phyloP scores from a whole-genome alignment of 441 rosid genomes.

The Bruguiera hainesii region DNA sequence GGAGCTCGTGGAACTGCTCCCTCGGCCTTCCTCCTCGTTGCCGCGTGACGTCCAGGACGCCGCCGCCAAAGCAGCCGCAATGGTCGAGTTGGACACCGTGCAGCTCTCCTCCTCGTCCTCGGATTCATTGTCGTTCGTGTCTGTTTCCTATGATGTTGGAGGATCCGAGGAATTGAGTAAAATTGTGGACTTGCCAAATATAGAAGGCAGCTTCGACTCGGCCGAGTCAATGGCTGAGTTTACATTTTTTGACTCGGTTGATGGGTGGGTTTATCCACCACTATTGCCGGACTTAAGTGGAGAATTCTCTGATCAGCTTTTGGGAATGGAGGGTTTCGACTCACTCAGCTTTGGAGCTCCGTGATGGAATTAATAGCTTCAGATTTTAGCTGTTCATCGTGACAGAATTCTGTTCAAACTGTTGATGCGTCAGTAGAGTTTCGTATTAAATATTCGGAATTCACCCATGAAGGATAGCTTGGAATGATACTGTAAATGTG shows the following conservation, averaged over 20 bases:
- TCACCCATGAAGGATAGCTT: too few species aligned
- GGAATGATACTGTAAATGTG: too few species aligned
- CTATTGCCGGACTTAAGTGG: constrained; percentile 16
- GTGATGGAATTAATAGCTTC: constrained; percentile 24
- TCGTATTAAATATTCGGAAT: too few species aligned
- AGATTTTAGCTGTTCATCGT: too few species aligned
- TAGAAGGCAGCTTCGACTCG: constrained; percentile 44
- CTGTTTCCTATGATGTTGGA: constrained; percentile 25
- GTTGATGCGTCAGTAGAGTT: too few species aligned
- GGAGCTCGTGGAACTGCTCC: constrained; percentile 38
- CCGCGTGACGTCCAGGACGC: constrained; percentile 71
- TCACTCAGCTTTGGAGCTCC: constrained; percentile 29
- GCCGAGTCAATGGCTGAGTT: constrained; percentile 29
- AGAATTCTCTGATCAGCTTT: constrained; percentile 32
- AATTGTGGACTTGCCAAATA: constrained; percentile 67
- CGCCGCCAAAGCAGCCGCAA: constrained; percentile 62
- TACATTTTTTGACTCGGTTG: constrained; percentile 37
- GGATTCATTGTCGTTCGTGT: background rate
- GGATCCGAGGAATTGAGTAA: constrained; percentile 50
- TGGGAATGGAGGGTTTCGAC: constrained; percentile 33
- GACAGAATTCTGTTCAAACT: too few species aligned
- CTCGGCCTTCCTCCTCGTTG: constrained; percentile 50
- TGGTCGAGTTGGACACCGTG: constrained; percentile 17
- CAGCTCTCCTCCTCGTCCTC: constrained; percentile 2
- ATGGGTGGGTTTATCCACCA: constrained; percentile 53